A percentile compares a stretch with the other conserved stretches of the same genome.
Evolutionary conservation across 2,329 filamentous ascomycete species (phyloP).

Genomic region (Exophiala spinifera): DNA sequence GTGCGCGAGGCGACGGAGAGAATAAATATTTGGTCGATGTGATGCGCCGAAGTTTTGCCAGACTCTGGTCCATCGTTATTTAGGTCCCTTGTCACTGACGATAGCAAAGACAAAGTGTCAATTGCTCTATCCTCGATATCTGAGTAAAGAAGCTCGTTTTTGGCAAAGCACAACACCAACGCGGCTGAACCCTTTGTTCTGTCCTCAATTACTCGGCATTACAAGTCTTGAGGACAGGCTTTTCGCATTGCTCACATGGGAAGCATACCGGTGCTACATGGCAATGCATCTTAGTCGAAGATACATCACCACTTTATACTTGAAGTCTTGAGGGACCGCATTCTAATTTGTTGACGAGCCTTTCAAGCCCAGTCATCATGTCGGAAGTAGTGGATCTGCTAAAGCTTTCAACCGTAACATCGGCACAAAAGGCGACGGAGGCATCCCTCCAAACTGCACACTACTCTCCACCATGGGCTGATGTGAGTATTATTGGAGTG

Average conservation of each 20-base stretch:
- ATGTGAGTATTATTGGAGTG: constrained; percentile 94
- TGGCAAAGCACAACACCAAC: too few relatives aligned
- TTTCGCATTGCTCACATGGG: too few relatives aligned
- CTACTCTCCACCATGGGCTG: constrained; percentile 92
- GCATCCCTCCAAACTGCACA: constrained; percentile 50
- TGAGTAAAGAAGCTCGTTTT: too few relatives aligned
- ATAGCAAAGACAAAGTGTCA: not conserved
- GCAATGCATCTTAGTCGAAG: too few relatives aligned
- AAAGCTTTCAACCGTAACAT: constrained; percentile 11
- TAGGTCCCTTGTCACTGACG: too few relatives aligned
- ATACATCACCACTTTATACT: too few relatives aligned
- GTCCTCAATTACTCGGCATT: too few relatives aligned
- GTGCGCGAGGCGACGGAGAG: not conserved
- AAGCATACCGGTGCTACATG: too few relatives aligned
- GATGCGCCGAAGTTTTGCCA: not conserved
- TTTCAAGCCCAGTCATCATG: not conserved
- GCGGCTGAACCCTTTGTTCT: too few relatives aligned
- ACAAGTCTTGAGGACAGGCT: too few relatives aligned
- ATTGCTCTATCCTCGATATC: not conserved
- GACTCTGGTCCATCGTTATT: not conserved
- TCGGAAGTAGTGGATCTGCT: not conserved
- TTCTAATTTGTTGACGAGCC: too few relatives aligned
- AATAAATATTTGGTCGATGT: not conserved
- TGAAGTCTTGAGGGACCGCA: too few relatives aligned
- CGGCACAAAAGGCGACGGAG: constrained; percentile 7